Evolutionary conservation across 176 grass and related monocot genomes (phyloP).

Genomic region (Oryza longistaminata): DNA sequence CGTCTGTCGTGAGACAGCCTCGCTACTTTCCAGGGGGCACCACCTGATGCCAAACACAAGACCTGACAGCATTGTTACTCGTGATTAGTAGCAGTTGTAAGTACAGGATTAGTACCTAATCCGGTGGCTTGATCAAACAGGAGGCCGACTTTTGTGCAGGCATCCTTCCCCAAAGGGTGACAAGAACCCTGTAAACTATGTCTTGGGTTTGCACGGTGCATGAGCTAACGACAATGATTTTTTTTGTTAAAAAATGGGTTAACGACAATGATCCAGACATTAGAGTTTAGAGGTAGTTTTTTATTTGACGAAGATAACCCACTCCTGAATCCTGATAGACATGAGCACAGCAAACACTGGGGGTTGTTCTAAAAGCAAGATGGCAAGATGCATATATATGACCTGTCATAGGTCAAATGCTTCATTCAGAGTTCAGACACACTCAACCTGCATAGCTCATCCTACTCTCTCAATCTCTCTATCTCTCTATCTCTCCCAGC

Average conservation of each 20-base stretch:
- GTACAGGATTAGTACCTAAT: constrained; percentile 28
- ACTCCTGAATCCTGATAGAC: constrained; percentile 34
- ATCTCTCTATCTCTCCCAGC: not conserved
- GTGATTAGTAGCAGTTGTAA: constrained; percentile 7
- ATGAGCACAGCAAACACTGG: constrained; percentile 19
- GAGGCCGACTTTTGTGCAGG: constrained; percentile 37
- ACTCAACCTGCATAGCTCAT: not conserved
- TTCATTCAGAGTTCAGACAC: constrained; percentile 40
- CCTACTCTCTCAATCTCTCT: not conserved
- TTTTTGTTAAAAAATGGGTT: not conserved
- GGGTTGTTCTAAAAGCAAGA: not conserved
- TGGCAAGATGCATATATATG: constrained; percentile 29
- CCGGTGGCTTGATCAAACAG: constrained; percentile 23
- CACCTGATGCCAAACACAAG: constrained; percentile 26
- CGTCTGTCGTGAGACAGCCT: constrained; percentile 11
- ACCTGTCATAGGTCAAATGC: not conserved
- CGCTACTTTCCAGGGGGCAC: constrained; percentile 37
- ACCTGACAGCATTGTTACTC: not conserved
- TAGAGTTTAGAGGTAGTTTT: constrained; percentile 9
- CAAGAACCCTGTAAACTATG: constrained; percentile 16
- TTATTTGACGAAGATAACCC: not conserved
- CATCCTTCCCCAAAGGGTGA: constrained; percentile 18
- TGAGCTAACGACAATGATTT: constrained; percentile 11
- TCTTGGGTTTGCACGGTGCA: not conserved
- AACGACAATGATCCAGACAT: constrained; percentile 34